phyloP scores from a whole-genome alignment of 2,329 filamentous ascomycete genomes.

The Lasiodiplodia sp. region DNA sequence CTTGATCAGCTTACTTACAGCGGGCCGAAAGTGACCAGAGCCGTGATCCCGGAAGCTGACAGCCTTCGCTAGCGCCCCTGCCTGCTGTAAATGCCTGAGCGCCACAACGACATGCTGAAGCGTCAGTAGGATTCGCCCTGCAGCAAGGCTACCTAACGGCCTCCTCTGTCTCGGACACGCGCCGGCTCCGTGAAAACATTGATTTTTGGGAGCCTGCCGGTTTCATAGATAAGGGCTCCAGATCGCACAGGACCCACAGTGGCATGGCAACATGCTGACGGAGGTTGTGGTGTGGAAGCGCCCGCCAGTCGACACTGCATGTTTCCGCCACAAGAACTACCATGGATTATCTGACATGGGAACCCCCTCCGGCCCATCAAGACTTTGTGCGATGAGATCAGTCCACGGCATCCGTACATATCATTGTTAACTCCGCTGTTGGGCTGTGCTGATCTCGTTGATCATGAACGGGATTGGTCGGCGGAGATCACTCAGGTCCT shows the following conservation, averaged over 20 bases:
- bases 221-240: conserved; percentile 8
- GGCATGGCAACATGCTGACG: conserved; percentile 17
- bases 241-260: conserved; percentile 21
- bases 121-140: conserved; percentile 15
- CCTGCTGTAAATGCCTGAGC: neutral
- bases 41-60: conserved; percentile 23
- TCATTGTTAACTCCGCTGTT: neutral
- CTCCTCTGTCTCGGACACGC: conserved; percentile 19
- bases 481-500: conserved; percentile 7
- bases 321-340: conserved; percentile 6
- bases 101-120: conserved; percentile 8
- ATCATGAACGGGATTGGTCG: conserved; percentile 2
- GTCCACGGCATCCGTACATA: conserved; percentile 1
- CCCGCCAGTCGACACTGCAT: neutral
- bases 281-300: conserved; percentile 2
- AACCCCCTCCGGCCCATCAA: conserved; percentile 13
- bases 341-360: conserved; percentile 13
- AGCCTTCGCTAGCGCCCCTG: conserved; percentile 17
- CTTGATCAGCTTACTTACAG: conserved; percentile 25
- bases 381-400: conserved; percentile 14
- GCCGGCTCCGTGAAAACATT: neutral
- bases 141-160: conserved; percentile 20
- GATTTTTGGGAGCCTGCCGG: neutral
- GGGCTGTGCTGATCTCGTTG: conserved; percentile 9
- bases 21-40: conserved; percentile 18